These are phyloP conservation scores for Emericellopsis atlantica DNA, from an alignment of 2,329 filamentous ascomycete genomes.

Conservation along the genomic window DNA sequence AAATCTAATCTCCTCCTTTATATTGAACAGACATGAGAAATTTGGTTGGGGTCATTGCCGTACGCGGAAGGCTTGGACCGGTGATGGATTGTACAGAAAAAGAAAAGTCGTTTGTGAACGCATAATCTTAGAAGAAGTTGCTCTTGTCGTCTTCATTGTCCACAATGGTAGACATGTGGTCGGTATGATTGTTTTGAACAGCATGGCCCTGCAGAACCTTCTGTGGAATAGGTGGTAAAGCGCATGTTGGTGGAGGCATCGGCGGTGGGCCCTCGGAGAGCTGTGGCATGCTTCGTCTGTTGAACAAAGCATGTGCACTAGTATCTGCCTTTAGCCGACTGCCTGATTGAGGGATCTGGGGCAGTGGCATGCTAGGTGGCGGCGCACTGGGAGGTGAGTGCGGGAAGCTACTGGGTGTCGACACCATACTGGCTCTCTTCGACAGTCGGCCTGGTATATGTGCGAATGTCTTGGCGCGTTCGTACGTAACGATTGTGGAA, in stretches of 20 bases:
- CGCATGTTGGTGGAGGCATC: constrained; percentile 40
- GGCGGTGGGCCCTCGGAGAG: constrained; percentile 37
- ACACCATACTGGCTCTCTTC: constrained; percentile 10
- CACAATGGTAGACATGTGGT: no score
- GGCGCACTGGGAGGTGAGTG: constrained; percentile 7
- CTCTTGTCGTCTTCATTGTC: no score
- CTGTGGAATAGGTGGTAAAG: constrained; percentile 38
- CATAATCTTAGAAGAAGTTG: no score
- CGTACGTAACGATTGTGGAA: constrained; percentile 19
- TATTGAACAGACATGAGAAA: no score
- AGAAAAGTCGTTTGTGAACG: no score
- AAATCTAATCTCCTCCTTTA: no score
- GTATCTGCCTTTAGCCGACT: constrained; percentile 9
- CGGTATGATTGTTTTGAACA: no score
- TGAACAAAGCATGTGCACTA: constrained; percentile 12
- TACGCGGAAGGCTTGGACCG: no score
- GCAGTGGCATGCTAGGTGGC: constrained; percentile 16
- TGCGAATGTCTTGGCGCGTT: constrained; percentile 5
- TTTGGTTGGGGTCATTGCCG: no score
- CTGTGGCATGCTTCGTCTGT: constrained; percentile 37
- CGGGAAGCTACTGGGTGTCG: constrained; percentile 6
- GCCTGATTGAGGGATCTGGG: constrained; percentile 15
- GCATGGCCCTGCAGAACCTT: background rate
- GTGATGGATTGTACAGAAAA: no score
- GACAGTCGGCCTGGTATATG: background rate